Conservation (phyloP, 805 yeast species). For the Ogataea pini region DNA sequence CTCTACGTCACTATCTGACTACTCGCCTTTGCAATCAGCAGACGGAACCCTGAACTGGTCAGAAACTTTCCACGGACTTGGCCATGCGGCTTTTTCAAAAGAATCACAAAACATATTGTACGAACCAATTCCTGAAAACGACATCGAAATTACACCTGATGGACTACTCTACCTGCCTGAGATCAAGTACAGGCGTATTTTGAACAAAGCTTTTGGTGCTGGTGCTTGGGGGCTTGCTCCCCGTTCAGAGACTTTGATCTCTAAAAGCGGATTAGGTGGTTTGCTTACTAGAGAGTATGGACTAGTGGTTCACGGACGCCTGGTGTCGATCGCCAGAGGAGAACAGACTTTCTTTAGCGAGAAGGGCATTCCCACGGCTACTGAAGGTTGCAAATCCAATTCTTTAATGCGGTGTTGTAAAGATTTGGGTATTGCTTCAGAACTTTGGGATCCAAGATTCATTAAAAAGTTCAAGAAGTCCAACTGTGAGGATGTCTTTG, state of each 20-base stretch:
- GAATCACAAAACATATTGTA: slow-evolving; percentile 61
- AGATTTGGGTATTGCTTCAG: slow-evolving; percentile 95
- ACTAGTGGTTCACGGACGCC: slow-evolving; percentile 78
- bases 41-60: slow-evolving; percentile 66
- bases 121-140: slow-evolving; percentile 63
- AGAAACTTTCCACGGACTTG: slow-evolving; percentile 83
- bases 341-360: slow-evolving; percentile 91
- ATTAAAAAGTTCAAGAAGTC: slow-evolving; percentile 66
- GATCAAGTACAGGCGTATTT: slow-evolving; percentile 86
- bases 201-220: slow-evolving; percentile 93
- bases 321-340: slow-evolving; percentile 91
- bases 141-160: slow-evolving; percentile 94
- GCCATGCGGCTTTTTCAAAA: slow-evolving; percentile 69
- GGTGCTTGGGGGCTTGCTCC: slow-evolving; percentile 99
- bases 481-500: slow-evolving; percentile 79
- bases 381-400: slow-evolving; percentile 95
- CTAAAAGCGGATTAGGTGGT: slow-evolving; percentile 45
- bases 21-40: slow-evolving; percentile 16
- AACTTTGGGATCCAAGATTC: slow-evolving; percentile 95
- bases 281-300: slow-evolving; percentile 87
- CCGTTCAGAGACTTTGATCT: slow-evolving; percentile 77
- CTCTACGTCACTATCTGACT: slow-evolving; percentile 28
- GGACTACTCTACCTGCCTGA: slow-evolving; percentile 92
- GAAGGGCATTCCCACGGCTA: slow-evolving; percentile 88
- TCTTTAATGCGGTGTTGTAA: slow-evolving; percentile 98